Evolutionary conservation across 1,139 yeast genomes (phyloP), one percentile per base, ranked within the genome.

Genomic region (Groenewaldozyma auringiensis): DNA sequence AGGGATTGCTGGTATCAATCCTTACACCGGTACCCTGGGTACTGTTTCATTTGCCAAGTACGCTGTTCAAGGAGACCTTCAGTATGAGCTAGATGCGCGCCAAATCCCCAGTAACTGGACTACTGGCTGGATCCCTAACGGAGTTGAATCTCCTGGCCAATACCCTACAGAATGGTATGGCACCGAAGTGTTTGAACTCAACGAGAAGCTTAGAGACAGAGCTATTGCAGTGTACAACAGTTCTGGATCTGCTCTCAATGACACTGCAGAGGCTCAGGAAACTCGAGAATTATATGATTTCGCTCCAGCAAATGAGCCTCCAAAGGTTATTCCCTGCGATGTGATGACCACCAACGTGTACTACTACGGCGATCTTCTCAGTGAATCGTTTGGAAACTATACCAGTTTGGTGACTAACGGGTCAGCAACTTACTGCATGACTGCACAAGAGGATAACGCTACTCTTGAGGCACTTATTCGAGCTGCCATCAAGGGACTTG

Each of bases 391-490:
- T 58, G 59, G 70, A 29, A 68, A 69, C 58, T 75, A 67, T 57
- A 71, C 81, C 31, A 52, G 57, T 25, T 57, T 78, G 53, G 63
- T 79, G 61, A 74, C 83, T 51, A 80, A 80, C 56, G 79, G 79
- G 41, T 70, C 81, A 41, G 82, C 78, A 21, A 66, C 64, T 27
- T 80, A 78, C 67, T 77, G 83, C 62, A 61, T 80, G 31, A 76
- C 83, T 41, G 83, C 82, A 46, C 83, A 79, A 63, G 86, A 80
- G 63, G 85, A 80, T 60, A 77, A 79, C 58, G 85, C 85, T 31
- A 70, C 81, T 11, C 71, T 79, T 56, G 83, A 79, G 60, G 78
- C 79, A 2, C 63, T 79, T 49, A 59, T 76, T 37, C 74, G 86
- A 65, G 70, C 75, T 58, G 75, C 76, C 52, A 67, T 66, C 51